These are phyloP conservation scores for Hypoxylon sp. DNA, from an alignment of 2,329 filamentous ascomycete genomes.

Conservation along the genomic window DNA sequence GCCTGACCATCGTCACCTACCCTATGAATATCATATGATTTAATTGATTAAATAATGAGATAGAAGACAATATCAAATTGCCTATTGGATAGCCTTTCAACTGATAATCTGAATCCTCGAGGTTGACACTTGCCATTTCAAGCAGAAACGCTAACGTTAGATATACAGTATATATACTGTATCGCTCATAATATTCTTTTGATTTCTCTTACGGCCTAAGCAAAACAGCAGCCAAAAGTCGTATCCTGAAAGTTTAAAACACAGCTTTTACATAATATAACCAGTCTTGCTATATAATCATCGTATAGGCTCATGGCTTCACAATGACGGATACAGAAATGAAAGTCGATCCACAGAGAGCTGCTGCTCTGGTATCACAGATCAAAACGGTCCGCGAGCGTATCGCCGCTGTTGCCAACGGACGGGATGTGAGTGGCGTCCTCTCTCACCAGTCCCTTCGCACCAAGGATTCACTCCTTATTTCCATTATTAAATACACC, in stretches of 20 bases:
- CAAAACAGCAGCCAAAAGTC: constrained; percentile 13
- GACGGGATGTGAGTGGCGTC: constrained; percentile 65
- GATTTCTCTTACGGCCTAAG: constrained; percentile 10
- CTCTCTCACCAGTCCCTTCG: not conserved
- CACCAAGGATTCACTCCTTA: not conserved
- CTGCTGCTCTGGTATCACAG: constrained; percentile 73
- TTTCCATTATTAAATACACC: not conserved
- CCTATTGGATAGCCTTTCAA: not conserved
- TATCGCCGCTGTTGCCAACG: constrained; percentile 67
- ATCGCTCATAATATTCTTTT: not conserved
- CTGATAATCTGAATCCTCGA: not conserved
- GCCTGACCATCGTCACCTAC: not conserved
- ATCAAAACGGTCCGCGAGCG: constrained; percentile 72
- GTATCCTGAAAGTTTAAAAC: constrained; percentile 7
- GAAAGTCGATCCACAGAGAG: constrained; percentile 74
- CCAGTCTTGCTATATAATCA: not conserved
- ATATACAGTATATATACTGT: constrained; percentile 33
- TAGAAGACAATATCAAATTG: not conserved
- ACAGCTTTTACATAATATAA: not conserved
- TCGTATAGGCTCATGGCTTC: constrained; percentile 33
- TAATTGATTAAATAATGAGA: not conserved
- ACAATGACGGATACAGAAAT: constrained; percentile 67
- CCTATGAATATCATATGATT: not conserved
- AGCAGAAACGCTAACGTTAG: not conserved
- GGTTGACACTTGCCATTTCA: not conserved